A percentile compares a stretch with the other conserved stretches of the same genome.
phyloP scores from a whole-genome alignment of 305 asterid species.

The Rubia tinctorum region DNA sequence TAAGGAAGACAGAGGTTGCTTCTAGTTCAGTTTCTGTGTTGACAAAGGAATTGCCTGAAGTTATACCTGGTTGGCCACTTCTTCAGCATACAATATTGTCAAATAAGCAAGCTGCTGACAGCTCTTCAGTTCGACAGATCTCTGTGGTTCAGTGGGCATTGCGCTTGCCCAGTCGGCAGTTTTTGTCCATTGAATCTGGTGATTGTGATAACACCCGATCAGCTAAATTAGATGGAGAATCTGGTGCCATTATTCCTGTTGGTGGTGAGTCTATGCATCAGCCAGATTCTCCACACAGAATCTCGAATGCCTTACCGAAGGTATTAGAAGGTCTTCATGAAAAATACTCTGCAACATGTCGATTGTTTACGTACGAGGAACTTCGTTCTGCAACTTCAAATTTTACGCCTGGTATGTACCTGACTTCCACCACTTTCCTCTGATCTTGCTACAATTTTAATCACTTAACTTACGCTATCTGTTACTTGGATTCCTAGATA shows the following conservation, averaged over 20 bases:
- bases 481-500: slow-evolving; percentile 44
- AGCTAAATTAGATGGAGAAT: slow-evolving; percentile 47
- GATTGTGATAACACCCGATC: slow-evolving; percentile 28
- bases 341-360: slow-evolving; percentile 80
- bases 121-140: slow-evolving; percentile 40
- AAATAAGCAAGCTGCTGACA: slow-evolving; percentile 28
- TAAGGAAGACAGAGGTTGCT: slow-evolving; percentile 22
- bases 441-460: background rate
- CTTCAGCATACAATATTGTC: slow-evolving; percentile 54
- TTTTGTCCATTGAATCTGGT: slow-evolving; percentile 37
- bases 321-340: slow-evolving; percentile 74
- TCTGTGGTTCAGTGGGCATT: slow-evolving; percentile 96
- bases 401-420: slow-evolving; percentile 55
- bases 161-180: slow-evolving; percentile 65
- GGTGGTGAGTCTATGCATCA: slow-evolving; percentile 31
- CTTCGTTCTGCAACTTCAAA: slow-evolving; percentile 70
- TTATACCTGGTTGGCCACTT: slow-evolving; percentile 92
- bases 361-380: slow-evolving; percentile 67
- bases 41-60: slow-evolving; percentile 44
- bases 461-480: slow-evolving; percentile 4
- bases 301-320: slow-evolving; percentile 43
- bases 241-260: slow-evolving; percentile 63
- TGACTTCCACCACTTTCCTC: background rate
- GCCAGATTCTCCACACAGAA: slow-evolving; percentile 35
- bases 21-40: slow-evolving; percentile 22